Evolutionary conservation across 345 rosid genomes (phyloP).

Genomic region (Rhodamnia rubescens): DNA sequence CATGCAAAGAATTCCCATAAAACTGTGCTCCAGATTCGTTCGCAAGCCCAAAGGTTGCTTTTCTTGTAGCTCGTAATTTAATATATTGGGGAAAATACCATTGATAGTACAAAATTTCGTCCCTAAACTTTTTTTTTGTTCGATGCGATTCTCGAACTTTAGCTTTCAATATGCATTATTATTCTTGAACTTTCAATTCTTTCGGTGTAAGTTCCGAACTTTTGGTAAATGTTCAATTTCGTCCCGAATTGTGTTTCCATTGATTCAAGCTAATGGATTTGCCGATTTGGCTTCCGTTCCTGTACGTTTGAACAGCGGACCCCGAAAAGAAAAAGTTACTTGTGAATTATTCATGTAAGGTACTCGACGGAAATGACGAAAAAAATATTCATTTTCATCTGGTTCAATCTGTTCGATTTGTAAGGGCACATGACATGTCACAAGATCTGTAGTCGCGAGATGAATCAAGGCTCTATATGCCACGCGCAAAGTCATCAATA

Average conservation of each 20-base stretch:
- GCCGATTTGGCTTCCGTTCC: neutral
- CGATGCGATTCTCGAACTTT: fast-evolving
- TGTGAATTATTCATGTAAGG: fast-evolving
- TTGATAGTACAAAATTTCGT: too few relatives aligned
- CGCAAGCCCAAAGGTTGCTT: neutral
- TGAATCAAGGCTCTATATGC: neutral
- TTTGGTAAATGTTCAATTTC: neutral
- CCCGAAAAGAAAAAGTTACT: fast-evolving
- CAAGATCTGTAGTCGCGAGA: neutral
- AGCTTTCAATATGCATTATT: fast-evolving
- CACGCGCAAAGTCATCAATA: neutral
- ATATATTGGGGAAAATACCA: neutral
- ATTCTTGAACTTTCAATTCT: fast-evolving
- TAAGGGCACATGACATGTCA: neutral
- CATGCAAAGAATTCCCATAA: neutral
- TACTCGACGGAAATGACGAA: neutral
- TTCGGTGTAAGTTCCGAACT: fast-evolving
- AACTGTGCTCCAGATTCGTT: neutral
- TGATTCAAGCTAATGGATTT: neutral
- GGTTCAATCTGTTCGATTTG: neutral
- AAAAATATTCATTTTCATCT: neutral
- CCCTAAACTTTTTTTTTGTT: neutral
- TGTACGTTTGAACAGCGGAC: fast-evolving
- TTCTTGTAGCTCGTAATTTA: neutral
- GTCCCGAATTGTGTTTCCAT: neutral